Evolutionary conservation across 2,329 filamentous ascomycete genomes (phyloP).

Genomic region (Fusarium stilboides): DNA sequence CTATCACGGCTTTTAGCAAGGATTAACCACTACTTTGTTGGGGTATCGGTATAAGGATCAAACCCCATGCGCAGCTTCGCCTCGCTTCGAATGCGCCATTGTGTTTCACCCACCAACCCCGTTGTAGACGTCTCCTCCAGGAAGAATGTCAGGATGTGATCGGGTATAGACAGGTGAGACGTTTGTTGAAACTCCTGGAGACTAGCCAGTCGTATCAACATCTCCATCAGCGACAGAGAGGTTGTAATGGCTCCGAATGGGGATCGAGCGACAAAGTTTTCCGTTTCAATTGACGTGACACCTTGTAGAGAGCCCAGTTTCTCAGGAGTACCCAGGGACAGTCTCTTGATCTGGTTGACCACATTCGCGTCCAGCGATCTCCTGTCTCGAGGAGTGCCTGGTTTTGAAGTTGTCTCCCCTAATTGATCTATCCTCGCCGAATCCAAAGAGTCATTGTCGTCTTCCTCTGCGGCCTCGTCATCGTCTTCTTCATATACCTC

Average conservation of each 20-base stretch:
- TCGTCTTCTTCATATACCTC: slow-evolving; percentile 81
- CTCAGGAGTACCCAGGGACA: slow-evolving; percentile 54
- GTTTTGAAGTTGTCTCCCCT: slow-evolving; percentile 28
- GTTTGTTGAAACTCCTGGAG: slow-evolving; percentile 94
- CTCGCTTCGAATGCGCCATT: slow-evolving; percentile 61
- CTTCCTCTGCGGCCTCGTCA: slow-evolving; percentile 49
- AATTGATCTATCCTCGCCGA: slow-evolving; percentile 52
- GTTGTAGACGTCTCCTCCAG: slow-evolving; percentile 73
- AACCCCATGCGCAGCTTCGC: slow-evolving; percentile 68
- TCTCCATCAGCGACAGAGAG: slow-evolving; percentile 85
- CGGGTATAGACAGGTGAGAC: slow-evolving; percentile 89
- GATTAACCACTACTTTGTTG: slow-evolving; percentile 44
- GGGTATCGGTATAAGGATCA: slow-evolving; percentile 68
- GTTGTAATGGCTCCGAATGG: slow-evolving; percentile 68
- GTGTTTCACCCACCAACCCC: slow-evolving; percentile 63
- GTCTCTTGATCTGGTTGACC: slow-evolving; percentile 58
- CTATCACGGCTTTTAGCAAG: not conserved
- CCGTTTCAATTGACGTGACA: slow-evolving; percentile 40
- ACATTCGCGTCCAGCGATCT: slow-evolving; percentile 57
- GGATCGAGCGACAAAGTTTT: slow-evolving; percentile 57
- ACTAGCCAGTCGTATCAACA: slow-evolving; percentile 86
- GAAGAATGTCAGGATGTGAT: slow-evolving; percentile 92
- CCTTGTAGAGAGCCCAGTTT: slow-evolving; percentile 14
- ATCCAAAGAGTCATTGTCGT: slow-evolving; percentile 66
- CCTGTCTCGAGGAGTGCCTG: slow-evolving; percentile 32